Conservation (phyloP, 495 filamentous ascomycete genomes). For the Penicillium pulvis region DNA sequence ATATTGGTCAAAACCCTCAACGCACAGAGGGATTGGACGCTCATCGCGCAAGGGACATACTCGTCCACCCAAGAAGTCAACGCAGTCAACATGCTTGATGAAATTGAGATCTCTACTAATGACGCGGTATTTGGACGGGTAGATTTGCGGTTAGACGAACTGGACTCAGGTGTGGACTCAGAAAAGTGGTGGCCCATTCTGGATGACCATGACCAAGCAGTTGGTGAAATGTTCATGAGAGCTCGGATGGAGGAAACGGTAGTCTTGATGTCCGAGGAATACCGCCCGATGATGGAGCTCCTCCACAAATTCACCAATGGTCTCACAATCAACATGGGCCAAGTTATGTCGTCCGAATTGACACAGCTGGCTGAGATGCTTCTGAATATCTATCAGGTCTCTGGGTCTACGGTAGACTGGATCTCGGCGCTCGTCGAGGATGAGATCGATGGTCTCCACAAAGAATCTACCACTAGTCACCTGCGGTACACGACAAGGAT, state of each 20-base stretch:
- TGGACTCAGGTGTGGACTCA: slow-evolving; percentile 74
- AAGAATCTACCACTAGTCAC: slow-evolving; percentile 66
- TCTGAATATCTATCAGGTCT: slow-evolving; percentile 94
- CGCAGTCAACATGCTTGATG: slow-evolving; percentile 45
- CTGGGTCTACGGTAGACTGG: slow-evolving; percentile 87
- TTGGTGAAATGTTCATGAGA: slow-evolving; percentile 88
- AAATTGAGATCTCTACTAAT: slow-evolving; percentile 54
- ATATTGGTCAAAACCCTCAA: slow-evolving; percentile 74
- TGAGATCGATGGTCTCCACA: slow-evolving; percentile 91
- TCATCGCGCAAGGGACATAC: slow-evolving; percentile 50
- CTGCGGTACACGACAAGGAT: slow-evolving; percentile 75
- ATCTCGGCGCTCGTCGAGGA: slow-evolving; percentile 91
- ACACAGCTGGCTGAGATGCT: slow-evolving; percentile 82
- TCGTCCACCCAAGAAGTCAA: slow-evolving; percentile 46
- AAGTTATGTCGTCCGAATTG: slow-evolving; percentile 74
- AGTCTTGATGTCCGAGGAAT: slow-evolving; percentile 84
- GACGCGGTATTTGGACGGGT: slow-evolving; percentile 72
- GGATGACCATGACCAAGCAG: slow-evolving; percentile 67
- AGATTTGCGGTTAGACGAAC: slow-evolving; percentile 81
- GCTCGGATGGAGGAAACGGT: slow-evolving; percentile 83
- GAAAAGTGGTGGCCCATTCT: slow-evolving; percentile 91
- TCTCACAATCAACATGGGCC: slow-evolving; percentile 81
- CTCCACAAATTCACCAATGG: slow-evolving; percentile 82
- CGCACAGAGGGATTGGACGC: slow-evolving; percentile 55
- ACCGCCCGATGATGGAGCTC: slow-evolving; percentile 79